Conservation (phyloP, 108 stramenopile genomes). For the Schizochytrium sp. region DNA sequence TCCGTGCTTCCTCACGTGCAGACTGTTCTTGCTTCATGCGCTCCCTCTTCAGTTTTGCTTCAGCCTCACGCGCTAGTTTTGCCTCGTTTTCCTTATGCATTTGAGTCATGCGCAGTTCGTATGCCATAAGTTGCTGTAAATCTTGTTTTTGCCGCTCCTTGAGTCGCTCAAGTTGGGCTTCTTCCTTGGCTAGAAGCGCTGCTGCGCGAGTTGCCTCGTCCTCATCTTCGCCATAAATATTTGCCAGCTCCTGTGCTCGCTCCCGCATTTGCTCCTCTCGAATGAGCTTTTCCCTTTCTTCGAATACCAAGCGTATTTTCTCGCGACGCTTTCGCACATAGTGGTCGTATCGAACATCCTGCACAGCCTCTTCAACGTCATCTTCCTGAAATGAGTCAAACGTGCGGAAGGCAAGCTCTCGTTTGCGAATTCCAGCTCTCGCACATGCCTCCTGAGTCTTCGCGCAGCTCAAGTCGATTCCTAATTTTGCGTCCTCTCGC, state of each 20-base stretch:
- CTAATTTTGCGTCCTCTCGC: background rate
- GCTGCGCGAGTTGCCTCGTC: background rate
- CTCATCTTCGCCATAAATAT: background rate
- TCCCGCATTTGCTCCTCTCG: constrained; percentile 11
- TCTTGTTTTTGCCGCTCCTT: constrained; percentile 48
- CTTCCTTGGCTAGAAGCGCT: background rate
- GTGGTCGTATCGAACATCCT: constrained; percentile 16
- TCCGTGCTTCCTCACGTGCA: background rate
- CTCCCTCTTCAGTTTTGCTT: background rate
- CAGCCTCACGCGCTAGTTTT: background rate
- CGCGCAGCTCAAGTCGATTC: background rate
- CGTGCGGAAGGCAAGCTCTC: background rate
- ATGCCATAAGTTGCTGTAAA: background rate
- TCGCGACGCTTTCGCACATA: constrained; percentile 30
- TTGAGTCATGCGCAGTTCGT: constrained; percentile 26
- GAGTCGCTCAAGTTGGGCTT: constrained; percentile 17
- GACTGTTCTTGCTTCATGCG: background rate
- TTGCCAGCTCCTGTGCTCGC: background rate
- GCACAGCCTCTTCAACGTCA: background rate
- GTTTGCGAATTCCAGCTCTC: background rate
- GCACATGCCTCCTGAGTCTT: background rate
- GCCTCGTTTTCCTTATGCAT: constrained; percentile 11
- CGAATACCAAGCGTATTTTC: background rate
- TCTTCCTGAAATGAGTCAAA: background rate
- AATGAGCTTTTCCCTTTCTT: background rate